Evolutionary conservation across 441 rosid species (phyloP).

Genomic region (Arabidopsis lyrata): DNA sequence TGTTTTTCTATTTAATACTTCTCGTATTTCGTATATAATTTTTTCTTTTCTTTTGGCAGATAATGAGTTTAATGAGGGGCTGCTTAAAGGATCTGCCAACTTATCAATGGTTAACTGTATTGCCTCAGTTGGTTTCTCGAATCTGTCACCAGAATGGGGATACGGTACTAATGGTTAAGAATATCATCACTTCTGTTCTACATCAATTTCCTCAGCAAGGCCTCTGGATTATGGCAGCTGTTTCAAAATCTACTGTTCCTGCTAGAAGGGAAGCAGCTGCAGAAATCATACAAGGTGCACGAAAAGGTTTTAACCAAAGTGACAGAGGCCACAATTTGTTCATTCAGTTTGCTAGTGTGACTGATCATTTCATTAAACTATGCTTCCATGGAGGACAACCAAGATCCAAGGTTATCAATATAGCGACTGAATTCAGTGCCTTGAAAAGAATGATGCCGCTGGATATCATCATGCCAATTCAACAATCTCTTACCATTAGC

Average conservation of each 20-base stretch:
- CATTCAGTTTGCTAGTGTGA: slow-evolving; percentile 86
- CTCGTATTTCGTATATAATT: slow-evolving; percentile 4
- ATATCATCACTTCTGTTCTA: slow-evolving; percentile 86
- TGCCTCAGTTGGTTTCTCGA: slow-evolving; percentile 98
- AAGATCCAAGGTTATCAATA: slow-evolving; percentile 84
- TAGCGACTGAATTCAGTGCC: slow-evolving; percentile 97
- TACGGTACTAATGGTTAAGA: slow-evolving; percentile 79
- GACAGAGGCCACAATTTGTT: slow-evolving; percentile 80
- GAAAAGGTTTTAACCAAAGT: slow-evolving; percentile 81
- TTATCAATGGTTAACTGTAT: slow-evolving; percentile 93
- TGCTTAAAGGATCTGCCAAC: slow-evolving; percentile 98
- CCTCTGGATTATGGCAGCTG: slow-evolving; percentile 98
- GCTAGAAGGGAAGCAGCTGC: slow-evolving; percentile 97
- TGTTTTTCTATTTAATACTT: slow-evolving; percentile 25
- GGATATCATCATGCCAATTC: slow-evolving; percentile 94
- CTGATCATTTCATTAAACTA: slow-evolving; percentile 90
- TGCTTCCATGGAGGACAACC: slow-evolving; percentile 95
- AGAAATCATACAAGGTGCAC: slow-evolving; percentile 93
- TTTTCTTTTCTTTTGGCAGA: slow-evolving; percentile 57
- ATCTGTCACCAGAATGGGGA: slow-evolving; percentile 99
- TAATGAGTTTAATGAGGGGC: slow-evolving; percentile 87
- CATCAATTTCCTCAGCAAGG: slow-evolving; percentile 95
- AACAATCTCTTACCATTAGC: slow-evolving; percentile 93
- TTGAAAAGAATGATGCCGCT: slow-evolving; percentile 98
- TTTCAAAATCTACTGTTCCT: slow-evolving; percentile 94